Evolutionary conservation across 1,139 yeast species (phyloP), one percentile per base, ranked within the genome.

Genomic region (Saccharomyces hybrid): DNA sequence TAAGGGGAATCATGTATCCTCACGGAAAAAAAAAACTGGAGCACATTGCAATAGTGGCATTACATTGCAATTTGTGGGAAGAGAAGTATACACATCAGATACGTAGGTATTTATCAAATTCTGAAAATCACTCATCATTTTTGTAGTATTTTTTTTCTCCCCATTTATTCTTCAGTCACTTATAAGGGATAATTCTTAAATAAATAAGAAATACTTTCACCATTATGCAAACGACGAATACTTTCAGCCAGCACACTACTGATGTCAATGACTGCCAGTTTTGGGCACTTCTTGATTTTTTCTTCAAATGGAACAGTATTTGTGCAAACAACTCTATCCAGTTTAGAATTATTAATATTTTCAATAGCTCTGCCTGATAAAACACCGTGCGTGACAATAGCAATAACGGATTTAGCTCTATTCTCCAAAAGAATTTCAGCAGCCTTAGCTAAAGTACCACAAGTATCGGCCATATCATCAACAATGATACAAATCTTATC

Each of bases 381-480:
- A 44, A 93, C 87, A 52, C 98, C 99, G 71, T 93, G 99, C 4
- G 99, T 93, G 32, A 93, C 97, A 60, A 93, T 87, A 48, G 98
- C 98, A 66, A 93, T 86, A 48, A 93, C 98, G 57, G 84, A 78
- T 63, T 81, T 76, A 19, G 98, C 98, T 26, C 84, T 85, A 67
- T 90, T 86, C 50, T 83, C 87, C 58, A 91, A 72, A 57, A 93
- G 76, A 5, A 93, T 84, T 63, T 91, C 97, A 26, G 97, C 97
- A 46, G 99, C 98, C 74, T 91, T 93, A 58, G 91, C 95, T 62
- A 93, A 77, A 3, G 99, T 93, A 57, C 98, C 98, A 75, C 98
- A 93, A 25, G 99, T 93, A 70, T 93, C 99, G 50, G 98, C 99
- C 96, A 93, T 91, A 70, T 93, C 99, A 73, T 93, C 99, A 48